These are phyloP conservation scores for Magnusiomyces fungicola DNA, from an alignment of 1,139 yeast genomes.

Conservation along the genomic window DNA sequence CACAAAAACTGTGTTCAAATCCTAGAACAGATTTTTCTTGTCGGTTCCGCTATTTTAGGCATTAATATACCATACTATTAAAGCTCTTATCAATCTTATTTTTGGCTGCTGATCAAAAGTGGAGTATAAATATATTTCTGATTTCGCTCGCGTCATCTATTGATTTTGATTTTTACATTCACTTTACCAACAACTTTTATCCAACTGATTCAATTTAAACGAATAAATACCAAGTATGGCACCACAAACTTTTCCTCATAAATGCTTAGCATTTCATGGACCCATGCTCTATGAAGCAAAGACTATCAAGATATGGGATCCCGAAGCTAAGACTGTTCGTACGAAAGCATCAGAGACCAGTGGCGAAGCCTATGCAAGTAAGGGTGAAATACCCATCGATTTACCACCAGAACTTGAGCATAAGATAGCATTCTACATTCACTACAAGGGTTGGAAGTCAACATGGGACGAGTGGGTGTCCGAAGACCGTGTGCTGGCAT, in stretches of 20 bases:
- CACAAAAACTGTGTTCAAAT: too few species aligned
- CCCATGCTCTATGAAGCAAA: constrained; percentile 88
- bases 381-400: constrained; percentile 27
- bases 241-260: constrained; percentile 16
- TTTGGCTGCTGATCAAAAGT: too few species aligned
- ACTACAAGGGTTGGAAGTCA: constrained; percentile 92
- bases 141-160: too few species aligned
- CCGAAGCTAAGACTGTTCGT: constrained; percentile 35
- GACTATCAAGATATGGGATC: constrained; percentile 56
- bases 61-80: too few species aligned
- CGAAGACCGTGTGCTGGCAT: constrained; percentile 56
- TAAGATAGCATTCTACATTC: constrained; percentile 55
- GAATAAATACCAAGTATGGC: constrained; percentile 3
- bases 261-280: constrained; percentile 81
- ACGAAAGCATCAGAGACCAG: constrained; percentile 19
- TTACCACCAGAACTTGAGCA: constrained; percentile 41
- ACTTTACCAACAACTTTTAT: too few species aligned
- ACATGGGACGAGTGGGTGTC: constrained; percentile 98
- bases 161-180: too few species aligned
- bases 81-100: too few species aligned
- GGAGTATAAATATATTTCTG: too few species aligned
- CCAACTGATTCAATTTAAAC: too few species aligned
- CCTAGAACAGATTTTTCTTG: too few species aligned
- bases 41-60: too few species aligned
- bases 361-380: constrained; percentile 22